These are phyloP conservation scores for Meyerozyma carpophila DNA, from an alignment of 1,139 yeast genomes.

Conservation along the genomic window DNA sequence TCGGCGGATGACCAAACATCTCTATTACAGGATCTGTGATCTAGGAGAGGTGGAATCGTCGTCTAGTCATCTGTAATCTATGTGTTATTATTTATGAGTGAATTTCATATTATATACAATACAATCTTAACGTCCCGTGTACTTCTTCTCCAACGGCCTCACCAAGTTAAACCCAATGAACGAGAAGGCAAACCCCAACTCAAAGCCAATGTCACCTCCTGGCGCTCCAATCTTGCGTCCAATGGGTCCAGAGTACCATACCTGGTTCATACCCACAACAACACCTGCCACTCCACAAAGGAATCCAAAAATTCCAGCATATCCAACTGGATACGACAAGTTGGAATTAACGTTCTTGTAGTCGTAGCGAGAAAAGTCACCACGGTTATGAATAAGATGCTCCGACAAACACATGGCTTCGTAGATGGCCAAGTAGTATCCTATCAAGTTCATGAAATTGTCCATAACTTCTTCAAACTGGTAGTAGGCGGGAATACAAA, in stretches of 20 bases:
- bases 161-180: conserved; percentile 10
- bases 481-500: conserved; percentile 15
- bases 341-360: conserved; percentile 10
- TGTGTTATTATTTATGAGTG: not conserved
- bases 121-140: conserved; percentile 6
- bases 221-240: conserved; percentile 9
- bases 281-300: conserved; percentile 15
- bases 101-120: not conserved
- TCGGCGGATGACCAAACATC: conserved; percentile 6
- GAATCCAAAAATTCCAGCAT: conserved; percentile 13
- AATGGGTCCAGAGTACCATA: conserved; percentile 11
- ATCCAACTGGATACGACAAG: conserved; percentile 11
- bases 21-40: conserved; percentile 3
- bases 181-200: conserved; percentile 11
- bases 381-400: conserved; percentile 13
- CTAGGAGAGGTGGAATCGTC: not conserved
- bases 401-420: conserved; percentile 10
- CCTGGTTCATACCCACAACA: conserved; percentile 14
- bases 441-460: conserved; percentile 15
- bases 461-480: conserved; percentile 12
- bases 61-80: not conserved
- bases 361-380: conserved; percentile 10
- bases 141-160: conserved; percentile 12
- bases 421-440: conserved; percentile 15
- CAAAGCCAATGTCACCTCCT: conserved; percentile 15